Conservation (phyloP, 768 basidiomycete species). For the Multifurca ochricompacta region DNA sequence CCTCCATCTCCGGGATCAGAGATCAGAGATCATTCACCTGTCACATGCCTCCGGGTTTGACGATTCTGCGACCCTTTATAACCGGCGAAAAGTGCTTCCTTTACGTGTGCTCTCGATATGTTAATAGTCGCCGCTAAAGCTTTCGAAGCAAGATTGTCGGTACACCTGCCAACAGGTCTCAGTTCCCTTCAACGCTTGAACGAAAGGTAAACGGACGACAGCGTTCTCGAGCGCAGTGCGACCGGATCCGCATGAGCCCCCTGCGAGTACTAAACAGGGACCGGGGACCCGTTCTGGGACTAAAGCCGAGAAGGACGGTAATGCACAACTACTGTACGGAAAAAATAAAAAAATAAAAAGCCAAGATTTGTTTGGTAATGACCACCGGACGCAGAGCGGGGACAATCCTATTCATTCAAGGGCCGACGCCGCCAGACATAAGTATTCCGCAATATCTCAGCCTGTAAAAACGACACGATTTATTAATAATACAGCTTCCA, state of each 20-base stretch:
- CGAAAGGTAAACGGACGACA: not conserved
- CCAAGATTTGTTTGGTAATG: not conserved
- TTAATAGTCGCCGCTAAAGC: not conserved
- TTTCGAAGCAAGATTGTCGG: not conserved
- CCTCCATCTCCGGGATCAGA: too few relatives aligned
- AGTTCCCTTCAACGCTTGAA: not conserved
- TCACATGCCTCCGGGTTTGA: not conserved
- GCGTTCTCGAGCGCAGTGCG: not conserved
- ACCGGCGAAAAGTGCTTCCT: constrained; percentile 6
- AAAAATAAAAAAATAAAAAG: not conserved
- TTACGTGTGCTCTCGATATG: constrained; percentile 6
- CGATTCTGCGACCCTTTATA: not conserved
- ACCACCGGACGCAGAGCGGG: not conserved
- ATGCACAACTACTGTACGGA: not conserved
- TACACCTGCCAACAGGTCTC: not conserved
- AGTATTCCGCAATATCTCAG: constrained; percentile 3
- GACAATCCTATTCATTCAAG: not conserved
- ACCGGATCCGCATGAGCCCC: not conserved
- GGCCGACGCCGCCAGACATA: not conserved
- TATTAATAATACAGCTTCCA: constrained; percentile 10
- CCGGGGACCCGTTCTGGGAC: too few relatives aligned
- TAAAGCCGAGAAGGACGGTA: not conserved
- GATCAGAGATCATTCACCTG: too few relatives aligned
- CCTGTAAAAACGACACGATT: not conserved
- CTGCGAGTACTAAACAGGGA: not conserved